A percentile compares a stretch with the other conserved stretches of the same genome.
These are phyloP conservation scores for Atalantia buxifolia DNA, from an alignment of 345 rosid genomes.

Conservation along the genomic window DNA sequence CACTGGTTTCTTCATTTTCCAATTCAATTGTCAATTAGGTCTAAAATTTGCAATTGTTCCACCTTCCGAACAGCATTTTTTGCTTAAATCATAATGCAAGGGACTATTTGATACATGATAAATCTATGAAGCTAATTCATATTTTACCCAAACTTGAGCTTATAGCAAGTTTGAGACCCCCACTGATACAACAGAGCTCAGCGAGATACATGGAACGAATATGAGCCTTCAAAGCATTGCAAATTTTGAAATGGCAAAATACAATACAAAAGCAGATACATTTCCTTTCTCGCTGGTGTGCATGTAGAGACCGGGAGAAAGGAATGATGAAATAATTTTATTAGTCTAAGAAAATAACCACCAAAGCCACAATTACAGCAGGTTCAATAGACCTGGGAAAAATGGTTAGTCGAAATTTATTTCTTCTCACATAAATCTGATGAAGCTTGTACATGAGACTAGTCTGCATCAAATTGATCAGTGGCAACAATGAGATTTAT, in stretches of 20 bases:
- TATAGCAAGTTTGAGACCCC: background rate
- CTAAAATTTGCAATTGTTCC: too few species aligned
- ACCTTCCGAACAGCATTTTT: too few species aligned
- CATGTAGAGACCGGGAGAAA: background rate
- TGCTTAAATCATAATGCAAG: background rate
- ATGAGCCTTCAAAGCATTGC: background rate
- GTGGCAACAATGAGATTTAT: background rate
- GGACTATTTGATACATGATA: background rate
- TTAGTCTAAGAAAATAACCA: constrained; percentile 60
- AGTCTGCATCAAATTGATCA: constrained; percentile 52
- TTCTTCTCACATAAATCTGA: constrained; percentile 58
- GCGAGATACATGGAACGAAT: background rate
- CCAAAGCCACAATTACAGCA: constrained; percentile 54
- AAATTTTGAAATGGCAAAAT: background rate
- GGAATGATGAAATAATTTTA: background rate
- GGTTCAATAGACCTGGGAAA: constrained; percentile 57
- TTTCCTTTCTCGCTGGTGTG: background rate
- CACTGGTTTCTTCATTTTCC: too few species aligned
- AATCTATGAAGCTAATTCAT: background rate
- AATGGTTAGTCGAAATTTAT: constrained; percentile 67
- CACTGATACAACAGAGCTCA: background rate
- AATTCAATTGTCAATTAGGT: too few species aligned
- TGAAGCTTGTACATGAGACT: constrained; percentile 88
- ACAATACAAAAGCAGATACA: background rate
- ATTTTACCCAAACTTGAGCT: background rate